Percentiles rank a stretch among this genome's conserved stretches.
These are phyloP conservation scores for Chalaropsis ovoidea DNA, from an alignment of 2,329 filamentous ascomycete species.

Conservation along the genomic window DNA sequence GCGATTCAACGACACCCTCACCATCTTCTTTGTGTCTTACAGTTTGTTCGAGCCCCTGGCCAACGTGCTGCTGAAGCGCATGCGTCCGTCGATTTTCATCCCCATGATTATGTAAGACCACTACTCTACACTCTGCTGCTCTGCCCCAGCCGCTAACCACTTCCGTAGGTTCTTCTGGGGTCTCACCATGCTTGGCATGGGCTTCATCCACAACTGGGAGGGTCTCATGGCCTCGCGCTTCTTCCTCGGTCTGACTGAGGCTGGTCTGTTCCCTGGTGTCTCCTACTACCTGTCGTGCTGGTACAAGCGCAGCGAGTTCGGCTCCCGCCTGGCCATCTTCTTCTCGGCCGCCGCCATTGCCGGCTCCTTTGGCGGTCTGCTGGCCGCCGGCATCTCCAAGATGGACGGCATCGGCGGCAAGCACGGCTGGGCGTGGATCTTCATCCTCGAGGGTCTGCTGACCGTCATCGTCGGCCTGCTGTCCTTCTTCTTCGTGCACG, in stretches of 20 bases:
- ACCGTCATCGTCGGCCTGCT: slow-evolving; percentile 58
- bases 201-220: slow-evolving; percentile 52
- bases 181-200: slow-evolving; percentile 57
- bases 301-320: slow-evolving; percentile 72
- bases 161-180: slow-evolving; percentile 52
- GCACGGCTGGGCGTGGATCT: slow-evolving; percentile 55
- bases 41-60: slow-evolving; percentile 66
- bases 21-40: slow-evolving; percentile 83
- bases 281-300: slow-evolving; percentile 76
- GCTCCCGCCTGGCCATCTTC: slow-evolving; percentile 69
- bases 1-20: slow-evolving; percentile 65
- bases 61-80: slow-evolving; percentile 67
- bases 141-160: slow-evolving; percentile 26
- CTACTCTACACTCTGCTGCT: slow-evolving; percentile 1
- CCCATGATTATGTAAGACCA: slow-evolving; percentile 61
- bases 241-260: slow-evolving; percentile 65
- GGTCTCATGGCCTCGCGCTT: slow-evolving; percentile 57
- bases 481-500: slow-evolving; percentile 69
- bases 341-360: slow-evolving; percentile 74
- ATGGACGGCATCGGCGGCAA: slow-evolving; percentile 54
- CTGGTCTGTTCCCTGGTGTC: slow-evolving; percentile 65
- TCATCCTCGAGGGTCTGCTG: slow-evolving; percentile 58
- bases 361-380: slow-evolving; percentile 65
- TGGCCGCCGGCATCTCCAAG: slow-evolving; percentile 60
- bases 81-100: slow-evolving; percentile 68